Conservation (phyloP, 768 basidiomycete genomes). For the Tylopilus intermedius region DNA sequence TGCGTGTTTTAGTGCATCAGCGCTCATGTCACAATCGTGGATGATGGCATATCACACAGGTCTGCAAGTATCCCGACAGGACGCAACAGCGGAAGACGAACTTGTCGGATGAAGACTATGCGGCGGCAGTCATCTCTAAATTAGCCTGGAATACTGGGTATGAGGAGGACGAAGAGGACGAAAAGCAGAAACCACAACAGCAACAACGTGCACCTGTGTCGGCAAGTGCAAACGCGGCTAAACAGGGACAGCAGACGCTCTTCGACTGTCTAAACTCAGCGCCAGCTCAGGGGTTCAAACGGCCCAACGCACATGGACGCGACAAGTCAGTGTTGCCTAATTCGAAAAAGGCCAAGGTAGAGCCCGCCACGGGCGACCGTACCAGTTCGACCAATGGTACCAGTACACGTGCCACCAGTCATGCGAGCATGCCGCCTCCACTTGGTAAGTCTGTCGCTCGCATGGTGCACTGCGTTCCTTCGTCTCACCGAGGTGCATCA, state of each 20-base stretch:
- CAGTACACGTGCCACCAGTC: neutral
- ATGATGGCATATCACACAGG: slow-evolving; percentile 34
- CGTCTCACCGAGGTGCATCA: slow-evolving; percentile 11
- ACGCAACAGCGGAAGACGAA: slow-evolving; percentile 43
- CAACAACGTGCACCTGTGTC: slow-evolving; percentile 2
- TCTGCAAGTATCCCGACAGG: slow-evolving; percentile 77
- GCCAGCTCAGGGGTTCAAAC: slow-evolving; percentile 22
- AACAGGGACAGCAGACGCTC: slow-evolving; percentile 20
- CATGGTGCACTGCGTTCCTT: neutral
- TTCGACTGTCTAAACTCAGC: slow-evolving; percentile 16
- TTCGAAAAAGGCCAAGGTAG: slow-evolving; percentile 22
- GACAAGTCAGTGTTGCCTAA: slow-evolving; percentile 11
- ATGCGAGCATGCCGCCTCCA: slow-evolving; percentile 16
- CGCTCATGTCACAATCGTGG: neutral
- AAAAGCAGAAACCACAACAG: slow-evolving; percentile 1
- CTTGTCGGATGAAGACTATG: slow-evolving; percentile 41
- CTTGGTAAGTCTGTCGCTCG: slow-evolving; percentile 17
- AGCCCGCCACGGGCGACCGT: neutral
- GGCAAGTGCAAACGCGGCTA: neutral
- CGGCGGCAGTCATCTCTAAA: slow-evolving; percentile 21
- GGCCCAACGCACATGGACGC: slow-evolving; percentile 13
- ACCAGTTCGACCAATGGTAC: neutral
- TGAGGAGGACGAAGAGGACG: slow-evolving; percentile 25
- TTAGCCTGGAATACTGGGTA: slow-evolving; percentile 21
- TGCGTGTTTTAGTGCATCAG: slow-evolving; percentile 30